A percentile compares a stretch with the other conserved stretches of the same genome.
Evolutionary conservation across 2,329 filamentous ascomycete species (phyloP).

Genomic region (Pleoardoris graminearum): DNA sequence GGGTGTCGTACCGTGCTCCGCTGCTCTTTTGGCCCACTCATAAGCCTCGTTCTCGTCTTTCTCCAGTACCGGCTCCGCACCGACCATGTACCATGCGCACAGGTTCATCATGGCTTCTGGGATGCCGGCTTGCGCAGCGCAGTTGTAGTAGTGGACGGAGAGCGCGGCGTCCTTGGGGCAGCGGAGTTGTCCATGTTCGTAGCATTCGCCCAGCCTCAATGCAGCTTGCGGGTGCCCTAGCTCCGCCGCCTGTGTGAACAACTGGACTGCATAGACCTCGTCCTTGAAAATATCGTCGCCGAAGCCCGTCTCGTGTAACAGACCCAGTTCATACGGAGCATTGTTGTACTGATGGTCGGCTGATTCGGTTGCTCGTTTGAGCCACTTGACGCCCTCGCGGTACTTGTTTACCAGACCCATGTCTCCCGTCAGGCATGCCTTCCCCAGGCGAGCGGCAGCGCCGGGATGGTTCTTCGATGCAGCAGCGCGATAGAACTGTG

Average conservation of each 20-base stretch:
- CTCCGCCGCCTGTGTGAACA: constrained; percentile 93
- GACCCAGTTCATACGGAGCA: constrained; percentile 86
- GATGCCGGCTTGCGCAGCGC: constrained; percentile 82
- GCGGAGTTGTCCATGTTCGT: constrained; percentile 85
- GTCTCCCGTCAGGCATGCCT: constrained; percentile 86
- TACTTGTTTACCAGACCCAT: constrained; percentile 83
- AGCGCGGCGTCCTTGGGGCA: constrained; percentile 90
- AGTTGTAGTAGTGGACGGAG: constrained; percentile 96
- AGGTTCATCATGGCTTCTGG: constrained; percentile 94
- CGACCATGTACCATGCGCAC: constrained; percentile 98
- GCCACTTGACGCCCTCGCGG: constrained; percentile 91
- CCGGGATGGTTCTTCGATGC: constrained; percentile 94
- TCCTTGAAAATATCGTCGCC: constrained; percentile 94
- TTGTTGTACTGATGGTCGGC: constrained; percentile 91
- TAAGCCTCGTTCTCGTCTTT: constrained; percentile 97
- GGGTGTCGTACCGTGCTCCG: constrained; percentile 71
- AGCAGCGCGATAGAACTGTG: constrained; percentile 87
- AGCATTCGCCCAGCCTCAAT: constrained; percentile 90
- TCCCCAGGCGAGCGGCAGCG: constrained; percentile 88
- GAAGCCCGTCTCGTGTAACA: constrained; percentile 89
- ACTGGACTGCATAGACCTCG: constrained; percentile 83
- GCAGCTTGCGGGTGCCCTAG: constrained; percentile 85
- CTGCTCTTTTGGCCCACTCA: constrained; percentile 89
- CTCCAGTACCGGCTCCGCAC: constrained; percentile 86
- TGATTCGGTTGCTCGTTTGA: constrained; percentile 88